Conservation (phyloP, 331 rosid species). For the Cydonia oblonga region DNA sequence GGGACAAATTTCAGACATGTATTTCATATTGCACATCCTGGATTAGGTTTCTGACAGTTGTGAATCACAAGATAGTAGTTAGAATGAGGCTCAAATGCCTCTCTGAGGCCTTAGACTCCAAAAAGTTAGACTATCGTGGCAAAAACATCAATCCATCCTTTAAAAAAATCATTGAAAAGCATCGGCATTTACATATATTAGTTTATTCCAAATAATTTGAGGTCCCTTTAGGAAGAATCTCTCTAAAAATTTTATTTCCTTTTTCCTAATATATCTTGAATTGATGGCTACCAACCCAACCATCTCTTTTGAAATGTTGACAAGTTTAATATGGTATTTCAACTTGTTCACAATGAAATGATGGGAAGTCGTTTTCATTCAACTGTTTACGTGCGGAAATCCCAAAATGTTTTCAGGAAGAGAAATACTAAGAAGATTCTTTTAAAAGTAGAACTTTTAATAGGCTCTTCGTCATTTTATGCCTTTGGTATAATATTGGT, state of each 20-base stretch:
- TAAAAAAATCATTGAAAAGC: no score
- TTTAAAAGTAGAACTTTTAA: no score
- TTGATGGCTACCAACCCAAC: not conserved
- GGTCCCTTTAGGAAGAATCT: not conserved
- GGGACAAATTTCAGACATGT: rapidly evolving
- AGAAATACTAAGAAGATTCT: rapidly evolving
- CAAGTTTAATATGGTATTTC: not conserved
- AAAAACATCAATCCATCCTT: rapidly evolving
- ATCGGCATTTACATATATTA: not conserved
- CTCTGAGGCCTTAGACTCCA: no score
- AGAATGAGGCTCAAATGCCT: rapidly evolving
- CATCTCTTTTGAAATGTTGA: not conserved
- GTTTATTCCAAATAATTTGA: not conserved
- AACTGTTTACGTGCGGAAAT: not conserved
- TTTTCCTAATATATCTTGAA: not conserved
- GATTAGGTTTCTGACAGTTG: rapidly evolving
- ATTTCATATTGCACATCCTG: no score
- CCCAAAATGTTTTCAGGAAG: not conserved
- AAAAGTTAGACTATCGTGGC: no score
- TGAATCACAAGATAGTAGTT: no score
- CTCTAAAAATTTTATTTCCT: not conserved
- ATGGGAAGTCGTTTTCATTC: not conserved
- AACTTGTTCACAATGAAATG: not conserved
- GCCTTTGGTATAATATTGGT: rapidly evolving
- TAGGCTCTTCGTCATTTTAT: no score